A percentile compares a stretch with the other conserved stretches of the same genome.
These are phyloP conservation scores for Anisogramma anomala DNA, from an alignment of 2,329 filamentous ascomycete genomes.

Conservation along the genomic window DNA sequence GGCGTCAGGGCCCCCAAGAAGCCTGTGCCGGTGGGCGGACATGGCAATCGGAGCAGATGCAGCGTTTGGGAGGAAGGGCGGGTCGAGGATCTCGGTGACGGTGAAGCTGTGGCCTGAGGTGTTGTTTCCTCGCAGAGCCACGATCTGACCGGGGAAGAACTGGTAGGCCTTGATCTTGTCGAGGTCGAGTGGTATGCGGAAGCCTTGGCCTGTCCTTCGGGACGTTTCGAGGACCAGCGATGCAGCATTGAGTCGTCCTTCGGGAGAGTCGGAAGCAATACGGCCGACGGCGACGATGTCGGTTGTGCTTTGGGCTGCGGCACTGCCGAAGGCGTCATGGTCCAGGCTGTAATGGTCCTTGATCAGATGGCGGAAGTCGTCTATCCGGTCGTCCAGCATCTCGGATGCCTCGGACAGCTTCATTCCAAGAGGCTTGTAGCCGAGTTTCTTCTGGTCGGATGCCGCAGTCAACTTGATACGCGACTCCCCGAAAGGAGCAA, in stretches of 20 bases:
- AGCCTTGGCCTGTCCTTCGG: constrained; percentile 67
- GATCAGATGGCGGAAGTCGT: constrained; percentile 68
- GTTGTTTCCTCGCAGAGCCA: constrained; percentile 78
- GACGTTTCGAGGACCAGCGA: constrained; percentile 85
- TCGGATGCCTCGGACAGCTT: constrained; percentile 86
- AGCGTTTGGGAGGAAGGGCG: constrained; percentile 64
- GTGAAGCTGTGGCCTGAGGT: constrained; percentile 73
- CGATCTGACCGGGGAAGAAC: constrained; percentile 91
- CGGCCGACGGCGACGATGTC: constrained; percentile 85
- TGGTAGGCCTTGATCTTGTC: constrained; percentile 57
- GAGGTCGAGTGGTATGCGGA: constrained; percentile 70
- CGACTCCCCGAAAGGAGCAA: constrained; percentile 60
- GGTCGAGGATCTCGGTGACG: constrained; percentile 61
- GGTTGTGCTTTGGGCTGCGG: constrained; percentile 69
- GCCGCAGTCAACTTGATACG: constrained; percentile 77
- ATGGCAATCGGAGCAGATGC: constrained; percentile 58
- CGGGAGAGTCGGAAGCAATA: constrained; percentile 77
- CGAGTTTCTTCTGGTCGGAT: constrained; percentile 81
- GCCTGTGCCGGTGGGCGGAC: constrained; percentile 54
- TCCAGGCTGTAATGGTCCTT: constrained; percentile 66
- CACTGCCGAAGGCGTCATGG: constrained; percentile 74
- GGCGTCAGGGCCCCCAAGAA: constrained; percentile 52
- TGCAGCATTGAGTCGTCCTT: constrained; percentile 74
- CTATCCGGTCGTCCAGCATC: constrained; percentile 88
- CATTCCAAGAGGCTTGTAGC: constrained; percentile 89